Evolutionary conservation across 768 basidiomycete genomes (phyloP).

Genomic region (Termitomyces sp.): DNA sequence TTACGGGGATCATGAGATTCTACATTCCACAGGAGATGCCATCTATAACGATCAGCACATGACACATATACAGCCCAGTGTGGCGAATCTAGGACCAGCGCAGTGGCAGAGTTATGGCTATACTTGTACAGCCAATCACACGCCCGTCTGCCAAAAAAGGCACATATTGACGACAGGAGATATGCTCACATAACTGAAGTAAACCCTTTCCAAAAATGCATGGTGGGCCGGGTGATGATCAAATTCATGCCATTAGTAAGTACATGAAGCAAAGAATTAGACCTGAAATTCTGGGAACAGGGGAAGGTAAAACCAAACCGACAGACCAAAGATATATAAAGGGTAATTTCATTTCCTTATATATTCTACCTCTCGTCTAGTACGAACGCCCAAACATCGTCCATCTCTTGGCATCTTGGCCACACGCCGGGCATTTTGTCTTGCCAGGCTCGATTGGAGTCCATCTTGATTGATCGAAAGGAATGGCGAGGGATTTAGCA

Average conservation of each 20-base stretch:
- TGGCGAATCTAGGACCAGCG: slow-evolving; percentile 11
- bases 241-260: slow-evolving; percentile 12
- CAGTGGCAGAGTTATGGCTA: slow-evolving; percentile 12
- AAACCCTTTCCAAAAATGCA: background rate
- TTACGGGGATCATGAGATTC: slow-evolving; percentile 16
- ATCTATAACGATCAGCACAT: slow-evolving; percentile 19
- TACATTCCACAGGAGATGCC: slow-evolving; percentile 15
- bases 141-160: slow-evolving; percentile 2
- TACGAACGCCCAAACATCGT: slow-evolving; percentile 94
- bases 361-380: slow-evolving; percentile 30
- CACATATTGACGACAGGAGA: background rate
- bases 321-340: slow-evolving; percentile 15
- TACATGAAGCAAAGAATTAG: background rate
- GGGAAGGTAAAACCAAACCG: slow-evolving; percentile 3
- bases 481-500: slow-evolving; percentile 95
- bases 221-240: slow-evolving; percentile 12
- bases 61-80: slow-evolving; percentile 12
- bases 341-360: slow-evolving; percentile 7
- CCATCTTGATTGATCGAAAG: slow-evolving; percentile 88
- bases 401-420: slow-evolving; percentile 88
- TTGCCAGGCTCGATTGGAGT: slow-evolving; percentile 75
- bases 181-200: background rate
- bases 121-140: slow-evolving; percentile 12
- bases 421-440: slow-evolving; percentile 90
- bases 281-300: background rate